These are phyloP conservation scores for Cordyceps cicadae DNA, from an alignment of 2,329 filamentous ascomycete genomes.

Conservation along the genomic window DNA sequence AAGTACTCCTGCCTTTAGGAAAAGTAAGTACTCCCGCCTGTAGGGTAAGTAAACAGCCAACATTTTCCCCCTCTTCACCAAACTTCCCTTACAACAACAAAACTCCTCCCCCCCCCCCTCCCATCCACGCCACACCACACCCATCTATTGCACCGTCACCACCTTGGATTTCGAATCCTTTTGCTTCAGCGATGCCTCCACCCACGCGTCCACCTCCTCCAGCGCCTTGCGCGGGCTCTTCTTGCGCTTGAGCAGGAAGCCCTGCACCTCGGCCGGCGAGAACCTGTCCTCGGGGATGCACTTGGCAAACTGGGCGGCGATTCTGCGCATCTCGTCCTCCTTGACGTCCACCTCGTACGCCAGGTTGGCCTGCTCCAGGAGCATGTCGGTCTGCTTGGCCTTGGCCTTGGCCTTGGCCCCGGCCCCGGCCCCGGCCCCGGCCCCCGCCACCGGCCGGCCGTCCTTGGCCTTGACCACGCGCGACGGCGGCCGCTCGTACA, in stretches of 20 bases:
- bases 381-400: background rate
- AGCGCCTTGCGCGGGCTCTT: conserved; percentile 48
- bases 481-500: conserved; percentile 43
- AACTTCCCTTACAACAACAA: too few relatives aligned
- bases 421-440: too few relatives aligned
- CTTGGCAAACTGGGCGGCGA: conserved; percentile 42
- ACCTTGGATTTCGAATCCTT: conserved; percentile 43
- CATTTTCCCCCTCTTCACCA: too few relatives aligned
- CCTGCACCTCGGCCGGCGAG: conserved; percentile 56
- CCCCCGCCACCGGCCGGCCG: background rate
- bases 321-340: conserved; percentile 31
- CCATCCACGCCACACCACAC: background rate
- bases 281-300: conserved; percentile 45
- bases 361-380: conserved; percentile 14
- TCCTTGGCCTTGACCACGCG: background rate
- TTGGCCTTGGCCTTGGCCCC: too few relatives aligned
- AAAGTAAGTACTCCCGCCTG: too few relatives aligned
- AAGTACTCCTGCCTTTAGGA: too few relatives aligned
- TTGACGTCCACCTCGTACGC: conserved; percentile 25
- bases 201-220: conserved; percentile 45
- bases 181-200: conserved; percentile 40
- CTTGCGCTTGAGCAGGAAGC: conserved; percentile 56
- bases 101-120: too few relatives aligned
- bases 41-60: too few relatives aligned
- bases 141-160: conserved; percentile 35